These are phyloP conservation scores for Xylaria sp. DNA, from an alignment of 2,329 filamentous ascomycete genomes.

Conservation along the genomic window DNA sequence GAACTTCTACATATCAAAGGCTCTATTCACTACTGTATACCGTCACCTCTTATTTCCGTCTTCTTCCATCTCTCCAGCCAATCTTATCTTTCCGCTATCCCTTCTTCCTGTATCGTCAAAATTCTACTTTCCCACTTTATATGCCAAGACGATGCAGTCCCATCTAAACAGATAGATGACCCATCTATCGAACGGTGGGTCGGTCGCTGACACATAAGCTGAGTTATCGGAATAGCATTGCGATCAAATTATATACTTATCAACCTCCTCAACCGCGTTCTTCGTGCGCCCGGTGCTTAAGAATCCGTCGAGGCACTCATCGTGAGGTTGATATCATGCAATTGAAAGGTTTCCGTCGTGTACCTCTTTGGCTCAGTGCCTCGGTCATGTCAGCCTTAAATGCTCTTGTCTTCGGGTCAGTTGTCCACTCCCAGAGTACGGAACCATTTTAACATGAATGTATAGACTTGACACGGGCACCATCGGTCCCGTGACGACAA, in stretches of 20 bases:
- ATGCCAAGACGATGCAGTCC: not conserved
- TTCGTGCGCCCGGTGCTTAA: not conserved
- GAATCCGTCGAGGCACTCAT: not conserved
- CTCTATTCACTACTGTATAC: no score
- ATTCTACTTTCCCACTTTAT: not conserved
- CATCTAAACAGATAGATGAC: not conserved
- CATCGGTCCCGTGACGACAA: constrained; percentile 69
- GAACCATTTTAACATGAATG: not conserved
- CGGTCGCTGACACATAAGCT: not conserved
- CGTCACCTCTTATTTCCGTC: no score
- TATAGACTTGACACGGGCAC: constrained; percentile 31
- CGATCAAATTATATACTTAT: not conserved
- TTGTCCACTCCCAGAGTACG: not conserved
- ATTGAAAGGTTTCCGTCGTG: constrained; percentile 14
- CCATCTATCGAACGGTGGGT: not conserved
- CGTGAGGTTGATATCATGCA: constrained; percentile 2
- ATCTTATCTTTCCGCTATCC: no score
- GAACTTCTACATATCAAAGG: no score
- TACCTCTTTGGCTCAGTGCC: constrained; percentile 34
- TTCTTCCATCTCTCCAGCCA: no score
- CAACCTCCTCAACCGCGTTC: not conserved
- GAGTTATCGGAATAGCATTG: not conserved
- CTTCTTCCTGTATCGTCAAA: not conserved
- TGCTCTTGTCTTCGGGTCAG: constrained; percentile 39
- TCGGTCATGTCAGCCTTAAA: constrained; percentile 31